These are phyloP conservation scores for Scedosporium minutisporum DNA, from an alignment of 2,329 filamentous ascomycete genomes.

Conservation along the genomic window DNA sequence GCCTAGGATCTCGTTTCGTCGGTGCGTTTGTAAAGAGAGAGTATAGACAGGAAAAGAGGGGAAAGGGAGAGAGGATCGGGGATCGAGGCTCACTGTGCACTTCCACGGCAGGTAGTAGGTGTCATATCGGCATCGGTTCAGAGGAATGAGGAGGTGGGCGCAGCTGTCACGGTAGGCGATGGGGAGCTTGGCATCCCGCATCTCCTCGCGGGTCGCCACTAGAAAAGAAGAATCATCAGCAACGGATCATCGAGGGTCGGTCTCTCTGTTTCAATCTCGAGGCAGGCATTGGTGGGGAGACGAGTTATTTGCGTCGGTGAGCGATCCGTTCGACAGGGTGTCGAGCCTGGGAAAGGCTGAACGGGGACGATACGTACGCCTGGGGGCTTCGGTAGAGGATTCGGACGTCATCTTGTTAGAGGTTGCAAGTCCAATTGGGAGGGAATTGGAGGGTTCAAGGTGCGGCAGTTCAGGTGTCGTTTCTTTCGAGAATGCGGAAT, in stretches of 20 bases:
- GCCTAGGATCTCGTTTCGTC: neutral
- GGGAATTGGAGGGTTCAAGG: conserved; percentile 15
- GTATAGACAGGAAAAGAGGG: neutral
- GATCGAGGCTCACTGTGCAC: conserved; percentile 64
- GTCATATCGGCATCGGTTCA: conserved; percentile 88
- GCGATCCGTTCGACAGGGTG: no score
- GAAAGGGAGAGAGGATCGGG: neutral
- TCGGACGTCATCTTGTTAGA: conserved; percentile 23
- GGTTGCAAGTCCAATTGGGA: neutral
- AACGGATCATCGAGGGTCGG: no score
- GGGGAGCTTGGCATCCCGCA: conserved; percentile 83
- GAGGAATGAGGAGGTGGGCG: conserved; percentile 84
- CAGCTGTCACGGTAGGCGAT: conserved; percentile 92
- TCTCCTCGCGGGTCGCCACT: conserved; percentile 82
- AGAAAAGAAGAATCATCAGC: neutral
- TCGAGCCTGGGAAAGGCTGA: conserved; percentile 8
- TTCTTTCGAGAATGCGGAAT: neutral
- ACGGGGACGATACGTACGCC: conserved; percentile 21
- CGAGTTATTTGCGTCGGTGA: neutral
- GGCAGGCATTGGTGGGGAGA: conserved; percentile 10
- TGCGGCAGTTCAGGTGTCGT: neutral
- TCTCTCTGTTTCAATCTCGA: neutral
- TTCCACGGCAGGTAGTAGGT: conserved; percentile 97
- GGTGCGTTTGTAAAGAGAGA: neutral
- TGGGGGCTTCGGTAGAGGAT: conserved; percentile 23